Percentiles rank a stretch among this genome's conserved stretches.
Evolutionary conservation across 208 protist genomes (phyloP).

Genomic region (Angomonas deanei): DNA sequence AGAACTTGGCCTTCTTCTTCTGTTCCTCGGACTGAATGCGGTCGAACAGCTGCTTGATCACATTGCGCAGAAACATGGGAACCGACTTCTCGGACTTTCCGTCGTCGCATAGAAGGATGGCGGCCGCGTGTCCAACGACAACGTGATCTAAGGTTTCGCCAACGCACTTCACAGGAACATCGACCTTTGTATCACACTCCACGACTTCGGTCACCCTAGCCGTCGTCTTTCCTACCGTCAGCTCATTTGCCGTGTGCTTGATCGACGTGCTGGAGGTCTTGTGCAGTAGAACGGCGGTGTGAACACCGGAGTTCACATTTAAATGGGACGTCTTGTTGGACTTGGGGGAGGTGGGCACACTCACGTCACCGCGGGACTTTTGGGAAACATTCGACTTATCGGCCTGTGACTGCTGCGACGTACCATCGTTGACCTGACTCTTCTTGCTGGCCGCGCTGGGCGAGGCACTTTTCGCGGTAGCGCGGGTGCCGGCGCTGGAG

Average conservation of each 20-base stretch:
- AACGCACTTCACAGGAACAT: slow-evolving; percentile 19
- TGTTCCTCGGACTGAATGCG: slow-evolving; percentile 19
- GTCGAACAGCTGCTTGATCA: slow-evolving; percentile 17
- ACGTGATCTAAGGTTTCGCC: slow-evolving; percentile 36
- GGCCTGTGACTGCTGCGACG: neutral
- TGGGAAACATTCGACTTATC: neutral
- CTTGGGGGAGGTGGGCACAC: neutral
- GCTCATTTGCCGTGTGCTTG: slow-evolving; percentile 10
- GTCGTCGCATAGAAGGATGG: slow-evolving; percentile 40
- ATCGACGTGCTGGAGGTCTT: slow-evolving; percentile 9
- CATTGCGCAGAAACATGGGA: slow-evolving; percentile 10
- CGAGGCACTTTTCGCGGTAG: neutral
- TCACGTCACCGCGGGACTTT: neutral
- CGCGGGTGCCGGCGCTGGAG: neutral
- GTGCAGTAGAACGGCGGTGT: slow-evolving; percentile 18
- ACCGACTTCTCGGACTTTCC: slow-evolving; percentile 16
- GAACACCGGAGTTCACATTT: slow-evolving; percentile 14
- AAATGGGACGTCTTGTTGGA: neutral
- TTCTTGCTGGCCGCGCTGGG: slow-evolving; percentile 8
- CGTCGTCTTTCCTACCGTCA: slow-evolving; percentile 11
- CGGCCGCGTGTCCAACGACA: slow-evolving; percentile 45
- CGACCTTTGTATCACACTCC: slow-evolving; percentile 6
- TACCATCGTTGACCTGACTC: slow-evolving; percentile 2
- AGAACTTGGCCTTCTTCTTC: slow-evolving; percentile 16
- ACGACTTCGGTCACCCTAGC: slow-evolving; percentile 27